These are phyloP conservation scores for Mimosa bimucronata DNA, from an alignment of 306 rosid species.

Conservation along the genomic window DNA sequence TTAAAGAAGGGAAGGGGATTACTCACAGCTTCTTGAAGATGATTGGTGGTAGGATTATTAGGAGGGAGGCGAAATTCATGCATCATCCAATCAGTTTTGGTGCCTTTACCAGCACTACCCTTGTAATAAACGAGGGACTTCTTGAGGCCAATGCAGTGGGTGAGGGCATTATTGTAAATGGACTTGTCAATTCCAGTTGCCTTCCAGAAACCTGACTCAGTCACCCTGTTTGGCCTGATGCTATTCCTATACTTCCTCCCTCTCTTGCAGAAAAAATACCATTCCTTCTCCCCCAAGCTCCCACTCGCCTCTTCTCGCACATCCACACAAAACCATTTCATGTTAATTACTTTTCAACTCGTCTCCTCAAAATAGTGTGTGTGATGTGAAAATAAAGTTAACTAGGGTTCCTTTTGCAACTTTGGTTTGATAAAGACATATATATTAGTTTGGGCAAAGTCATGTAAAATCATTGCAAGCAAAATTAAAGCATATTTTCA, in stretches of 20 bases:
- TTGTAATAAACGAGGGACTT: constrained; percentile 87
- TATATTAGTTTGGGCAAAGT: too few relatives aligned
- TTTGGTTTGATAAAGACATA: too few relatives aligned
- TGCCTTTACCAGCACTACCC: constrained; percentile 92
- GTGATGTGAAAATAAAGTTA: too few relatives aligned
- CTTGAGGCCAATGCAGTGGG: constrained; percentile 69
- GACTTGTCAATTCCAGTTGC: constrained; percentile 89
- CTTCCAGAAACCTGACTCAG: constrained; percentile 86
- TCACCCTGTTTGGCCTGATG: constrained; percentile 79
- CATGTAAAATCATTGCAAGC: too few relatives aligned
- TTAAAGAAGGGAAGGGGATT: too few relatives aligned
- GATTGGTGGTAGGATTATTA: constrained; percentile 23
- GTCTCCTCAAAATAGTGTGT: too few relatives aligned
- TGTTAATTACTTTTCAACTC: background rate
- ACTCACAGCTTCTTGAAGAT: constrained; percentile 80
- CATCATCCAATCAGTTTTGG: constrained; percentile 99
- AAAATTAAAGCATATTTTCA: too few relatives aligned
- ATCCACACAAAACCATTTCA: background rate
- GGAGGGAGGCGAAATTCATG: constrained; percentile 97
- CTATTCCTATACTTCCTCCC: constrained; percentile 89
- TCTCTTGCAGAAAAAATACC: constrained; percentile 79
- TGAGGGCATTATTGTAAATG: constrained; percentile 34
- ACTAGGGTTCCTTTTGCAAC: too few relatives aligned
- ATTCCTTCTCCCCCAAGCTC: constrained; percentile 64
- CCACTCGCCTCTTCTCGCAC: constrained; percentile 37